These are phyloP conservation scores for Omphalotus guepiniiformis DNA, from an alignment of 768 basidiomycete species.

Conservation along the genomic window DNA sequence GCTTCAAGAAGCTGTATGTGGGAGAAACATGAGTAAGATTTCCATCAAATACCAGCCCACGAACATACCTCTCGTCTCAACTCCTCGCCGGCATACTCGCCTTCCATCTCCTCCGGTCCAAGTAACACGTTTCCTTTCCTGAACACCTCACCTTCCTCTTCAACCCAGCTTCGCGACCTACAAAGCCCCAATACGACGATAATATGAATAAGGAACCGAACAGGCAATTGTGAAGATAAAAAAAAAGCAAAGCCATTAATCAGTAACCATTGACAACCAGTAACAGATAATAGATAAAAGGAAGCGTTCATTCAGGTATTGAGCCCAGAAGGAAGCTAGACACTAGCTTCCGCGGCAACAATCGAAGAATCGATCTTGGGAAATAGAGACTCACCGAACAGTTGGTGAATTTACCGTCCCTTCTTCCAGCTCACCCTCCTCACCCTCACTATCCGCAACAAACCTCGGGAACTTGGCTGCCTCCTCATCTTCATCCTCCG, in stretches of 20 bases:
- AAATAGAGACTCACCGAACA: not conserved
- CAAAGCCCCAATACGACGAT: not conserved
- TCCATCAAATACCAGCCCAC: no score
- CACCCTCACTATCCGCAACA: not conserved
- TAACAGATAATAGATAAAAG: not conserved
- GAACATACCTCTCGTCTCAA: slow-evolving; percentile 67
- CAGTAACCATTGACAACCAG: slow-evolving; percentile 1
- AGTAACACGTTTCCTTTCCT: slow-evolving; percentile 81
- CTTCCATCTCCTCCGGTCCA: slow-evolving; percentile 84
- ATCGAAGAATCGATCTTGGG: no score
- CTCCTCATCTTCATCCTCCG: slow-evolving; percentile 48
- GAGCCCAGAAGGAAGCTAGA: no score
- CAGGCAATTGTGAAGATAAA: no score
- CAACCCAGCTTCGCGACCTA: slow-evolving; percentile 78
- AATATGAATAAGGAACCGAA: no score
- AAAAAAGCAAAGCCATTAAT: not conserved
- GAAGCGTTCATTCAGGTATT: not conserved
- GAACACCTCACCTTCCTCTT: slow-evolving; percentile 96
- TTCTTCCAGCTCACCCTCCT: not conserved
- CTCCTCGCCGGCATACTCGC: slow-evolving; percentile 86
- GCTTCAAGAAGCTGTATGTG: slow-evolving; percentile 67
- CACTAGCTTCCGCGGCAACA: no score
- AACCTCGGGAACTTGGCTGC: no score
- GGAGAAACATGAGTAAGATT: not conserved
- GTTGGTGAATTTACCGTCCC: no score